These are phyloP conservation scores for Pyrenochaeta sp. DNA, from an alignment of 2,329 filamentous ascomycete species.

Conservation along the genomic window DNA sequence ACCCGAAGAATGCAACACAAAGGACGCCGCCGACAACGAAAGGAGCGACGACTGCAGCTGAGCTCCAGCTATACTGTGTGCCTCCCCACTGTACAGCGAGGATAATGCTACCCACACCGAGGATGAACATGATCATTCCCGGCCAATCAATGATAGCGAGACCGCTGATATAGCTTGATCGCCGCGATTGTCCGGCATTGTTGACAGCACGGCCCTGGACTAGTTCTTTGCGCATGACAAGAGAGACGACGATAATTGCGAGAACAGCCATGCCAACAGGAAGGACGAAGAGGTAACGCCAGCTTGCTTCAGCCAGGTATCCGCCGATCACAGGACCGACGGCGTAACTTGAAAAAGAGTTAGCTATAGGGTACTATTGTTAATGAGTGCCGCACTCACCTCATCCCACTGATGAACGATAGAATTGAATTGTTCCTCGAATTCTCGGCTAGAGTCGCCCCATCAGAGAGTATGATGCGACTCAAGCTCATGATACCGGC, in stretches of 20 bases:
- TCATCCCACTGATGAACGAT: slow-evolving; percentile 65
- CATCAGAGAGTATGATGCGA: slow-evolving; percentile 71
- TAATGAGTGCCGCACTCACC: slow-evolving; percentile 17
- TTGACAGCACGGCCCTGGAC: slow-evolving; percentile 60
- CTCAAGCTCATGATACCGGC: slow-evolving; percentile 69
- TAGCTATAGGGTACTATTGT: neutral
- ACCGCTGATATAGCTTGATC: slow-evolving; percentile 43
- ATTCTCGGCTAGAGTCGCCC: slow-evolving; percentile 73
- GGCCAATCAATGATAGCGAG: slow-evolving; percentile 57
- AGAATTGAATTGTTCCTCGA: slow-evolving; percentile 76
- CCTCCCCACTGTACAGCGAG: slow-evolving; percentile 63
- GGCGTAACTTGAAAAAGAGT: slow-evolving; percentile 55
- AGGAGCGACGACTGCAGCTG: slow-evolving; percentile 62
- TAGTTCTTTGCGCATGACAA: slow-evolving; percentile 67
- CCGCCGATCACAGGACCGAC: slow-evolving; percentile 70
- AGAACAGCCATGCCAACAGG: slow-evolving; percentile 48
- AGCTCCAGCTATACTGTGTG: slow-evolving; percentile 65
- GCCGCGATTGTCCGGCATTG: slow-evolving; percentile 34
- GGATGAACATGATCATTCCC: slow-evolving; percentile 45
- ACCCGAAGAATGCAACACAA: slow-evolving; percentile 60
- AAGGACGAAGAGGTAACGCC: slow-evolving; percentile 74
- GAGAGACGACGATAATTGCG: slow-evolving; percentile 63
- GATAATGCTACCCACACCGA: slow-evolving; percentile 48
- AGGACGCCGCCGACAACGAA: slow-evolving; percentile 60
- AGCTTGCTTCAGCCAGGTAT: slow-evolving; percentile 63